These are phyloP conservation scores for Albatrellus sp. DNA, from an alignment of 1,284 basidiomycete species.

Conservation along the genomic window DNA sequence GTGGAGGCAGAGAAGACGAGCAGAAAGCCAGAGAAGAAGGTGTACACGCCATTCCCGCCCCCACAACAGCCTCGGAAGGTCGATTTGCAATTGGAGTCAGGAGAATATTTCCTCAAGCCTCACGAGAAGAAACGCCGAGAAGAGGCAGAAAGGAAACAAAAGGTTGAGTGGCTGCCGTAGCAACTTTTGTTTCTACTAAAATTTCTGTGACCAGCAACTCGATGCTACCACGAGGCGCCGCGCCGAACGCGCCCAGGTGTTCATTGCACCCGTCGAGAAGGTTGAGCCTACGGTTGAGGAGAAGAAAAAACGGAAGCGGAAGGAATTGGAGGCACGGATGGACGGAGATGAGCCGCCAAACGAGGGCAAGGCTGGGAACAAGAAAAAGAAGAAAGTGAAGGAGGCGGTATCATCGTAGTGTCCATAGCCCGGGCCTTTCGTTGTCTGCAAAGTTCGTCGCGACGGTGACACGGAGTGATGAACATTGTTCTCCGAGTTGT, in stretches of 20 bases:
- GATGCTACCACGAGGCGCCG: slow-evolving; percentile 56
- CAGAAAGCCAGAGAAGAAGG: slow-evolving; percentile 70
- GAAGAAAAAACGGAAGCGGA: slow-evolving; percentile 50
- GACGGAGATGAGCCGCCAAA: slow-evolving; percentile 9
- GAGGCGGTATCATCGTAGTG: not conserved
- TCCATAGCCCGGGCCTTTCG: not conserved
- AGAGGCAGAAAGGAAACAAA: slow-evolving; percentile 52
- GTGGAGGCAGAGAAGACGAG: slow-evolving; percentile 28
- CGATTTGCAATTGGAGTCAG: slow-evolving; percentile 89
- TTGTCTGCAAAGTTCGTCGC: too few species aligned
- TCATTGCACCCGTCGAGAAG: slow-evolving; percentile 69
- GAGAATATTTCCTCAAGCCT: slow-evolving; percentile 95
- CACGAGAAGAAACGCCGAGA: slow-evolving; percentile 66
- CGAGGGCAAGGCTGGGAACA: slow-evolving; percentile 16
- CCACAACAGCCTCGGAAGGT: slow-evolving; percentile 89
- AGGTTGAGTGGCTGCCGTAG: slow-evolving; percentile 27
- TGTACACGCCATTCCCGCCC: slow-evolving; percentile 99
- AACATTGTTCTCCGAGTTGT: too few species aligned
- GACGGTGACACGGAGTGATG: too few species aligned
- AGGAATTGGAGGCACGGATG: slow-evolving; percentile 11
- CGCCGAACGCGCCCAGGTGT: slow-evolving; percentile 73
- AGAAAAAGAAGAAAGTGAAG: slow-evolving; percentile 22
- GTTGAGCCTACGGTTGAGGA: slow-evolving; percentile 67
- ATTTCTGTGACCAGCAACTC: slow-evolving; percentile 46
- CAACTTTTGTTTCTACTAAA: too few species aligned